Conservation (phyloP, 805 yeast species). For the Teunomyces gatunensis region DNA sequence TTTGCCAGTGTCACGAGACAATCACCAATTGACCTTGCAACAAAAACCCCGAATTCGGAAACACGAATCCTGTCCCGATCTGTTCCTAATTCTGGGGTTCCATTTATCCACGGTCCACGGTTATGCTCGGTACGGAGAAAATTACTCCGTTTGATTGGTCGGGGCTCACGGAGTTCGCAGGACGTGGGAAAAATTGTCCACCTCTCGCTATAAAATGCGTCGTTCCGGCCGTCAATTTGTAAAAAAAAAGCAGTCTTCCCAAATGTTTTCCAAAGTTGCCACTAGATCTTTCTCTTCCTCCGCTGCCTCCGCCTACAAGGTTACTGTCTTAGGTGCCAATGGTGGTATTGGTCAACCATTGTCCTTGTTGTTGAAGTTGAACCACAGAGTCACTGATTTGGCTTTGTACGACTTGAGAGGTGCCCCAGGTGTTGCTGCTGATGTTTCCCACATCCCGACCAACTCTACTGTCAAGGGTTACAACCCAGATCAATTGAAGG, state of each 20-base stretch:
- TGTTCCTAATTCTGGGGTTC: slow-evolving; percentile 3
- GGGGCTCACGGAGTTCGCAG: slow-evolving; percentile 1
- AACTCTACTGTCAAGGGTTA: slow-evolving; percentile 85
- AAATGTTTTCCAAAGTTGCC: slow-evolving; percentile 57
- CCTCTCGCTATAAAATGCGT: background rate
- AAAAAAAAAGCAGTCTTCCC: slow-evolving; percentile 1
- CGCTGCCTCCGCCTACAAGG: slow-evolving; percentile 63
- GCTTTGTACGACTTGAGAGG: slow-evolving; percentile 86
- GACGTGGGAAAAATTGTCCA: background rate
- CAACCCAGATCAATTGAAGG: slow-evolving; percentile 72
- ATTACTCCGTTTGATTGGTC: slow-evolving; percentile 1
- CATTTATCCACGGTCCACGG: slow-evolving; percentile 2
- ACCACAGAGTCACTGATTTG: slow-evolving; percentile 82
- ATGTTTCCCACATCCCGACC: slow-evolving; percentile 90
- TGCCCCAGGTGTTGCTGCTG: slow-evolving; percentile 97
- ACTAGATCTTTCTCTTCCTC: slow-evolving; percentile 67
- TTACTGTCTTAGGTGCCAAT: slow-evolving; percentile 78
- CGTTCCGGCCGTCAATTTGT: background rate
- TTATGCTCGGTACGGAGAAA: slow-evolving; percentile 1
- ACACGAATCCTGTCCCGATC: background rate
- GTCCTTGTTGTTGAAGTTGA: slow-evolving; percentile 78
- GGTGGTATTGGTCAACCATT: slow-evolving; percentile 95
- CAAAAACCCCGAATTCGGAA: background rate
- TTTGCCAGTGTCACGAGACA: background rate
- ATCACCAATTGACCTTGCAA: background rate